Conservation (phyloP, 192 early-diverging fungal species). For the Coemansia guatemalensis region DNA sequence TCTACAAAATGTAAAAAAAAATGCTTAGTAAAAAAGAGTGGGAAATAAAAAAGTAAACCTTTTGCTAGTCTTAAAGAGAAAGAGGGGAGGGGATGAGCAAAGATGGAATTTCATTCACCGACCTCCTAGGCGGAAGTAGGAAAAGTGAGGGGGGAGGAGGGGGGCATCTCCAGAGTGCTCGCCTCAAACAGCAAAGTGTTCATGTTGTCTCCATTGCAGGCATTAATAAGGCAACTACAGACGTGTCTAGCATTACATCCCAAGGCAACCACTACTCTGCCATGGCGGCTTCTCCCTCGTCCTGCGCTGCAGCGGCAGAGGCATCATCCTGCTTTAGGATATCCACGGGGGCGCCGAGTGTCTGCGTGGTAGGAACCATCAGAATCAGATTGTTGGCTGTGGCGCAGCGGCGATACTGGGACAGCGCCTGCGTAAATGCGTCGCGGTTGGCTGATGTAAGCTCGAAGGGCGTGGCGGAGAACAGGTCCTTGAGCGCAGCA, state of each 20-base stretch:
- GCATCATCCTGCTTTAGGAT: slow-evolving; percentile 18
- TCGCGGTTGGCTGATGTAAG: slow-evolving; percentile 39
- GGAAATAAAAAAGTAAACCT: slow-evolving; percentile 10
- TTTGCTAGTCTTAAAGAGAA: slow-evolving; percentile 6
- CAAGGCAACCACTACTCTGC: slow-evolving; percentile 19
- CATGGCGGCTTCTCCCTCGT: slow-evolving; percentile 34
- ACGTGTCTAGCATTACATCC: not conserved
- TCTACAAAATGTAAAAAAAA: slow-evolving; percentile 1
- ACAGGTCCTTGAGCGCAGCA: slow-evolving; percentile 39
- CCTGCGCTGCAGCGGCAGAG: not conserved
- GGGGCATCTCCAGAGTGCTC: not conserved
- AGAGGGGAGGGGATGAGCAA: not conserved
- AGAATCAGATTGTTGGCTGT: slow-evolving; percentile 47
- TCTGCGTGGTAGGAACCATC: slow-evolving; percentile 54
- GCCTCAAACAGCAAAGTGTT: not conserved
- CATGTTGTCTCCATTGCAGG: not conserved
- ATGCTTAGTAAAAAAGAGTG: not conserved
- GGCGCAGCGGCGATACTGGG: slow-evolving; percentile 44
- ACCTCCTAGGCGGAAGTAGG: too few relatives aligned
- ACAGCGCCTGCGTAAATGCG: slow-evolving; percentile 42
- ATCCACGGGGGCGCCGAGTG: slow-evolving; percentile 43
- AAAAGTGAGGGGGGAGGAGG: not conserved
- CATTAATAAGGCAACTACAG: not conserved
- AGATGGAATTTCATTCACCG: not conserved
- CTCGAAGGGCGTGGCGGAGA: slow-evolving; percentile 39